Conservation (phyloP, 1,284 basidiomycete species). For the Leucoagaricus sp. region DNA sequence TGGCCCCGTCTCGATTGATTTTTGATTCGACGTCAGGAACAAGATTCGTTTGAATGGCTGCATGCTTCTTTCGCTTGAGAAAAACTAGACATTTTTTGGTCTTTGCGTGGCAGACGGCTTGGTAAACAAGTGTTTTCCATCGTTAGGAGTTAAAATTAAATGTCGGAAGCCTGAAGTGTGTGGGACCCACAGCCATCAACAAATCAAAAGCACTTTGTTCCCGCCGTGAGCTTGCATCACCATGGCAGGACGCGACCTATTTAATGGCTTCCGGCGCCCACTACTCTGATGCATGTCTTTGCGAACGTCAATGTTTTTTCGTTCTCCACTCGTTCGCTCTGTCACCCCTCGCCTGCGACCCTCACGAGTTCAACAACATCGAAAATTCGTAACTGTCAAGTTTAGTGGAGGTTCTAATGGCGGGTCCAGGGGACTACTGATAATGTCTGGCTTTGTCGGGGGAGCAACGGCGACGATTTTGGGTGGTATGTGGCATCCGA, state of each 20-base stretch:
- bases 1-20: no score
- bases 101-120: no score
- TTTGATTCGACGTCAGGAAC: no score
- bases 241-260: neutral
- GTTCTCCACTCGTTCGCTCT: neutral
- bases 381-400: neutral
- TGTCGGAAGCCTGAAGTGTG: no score
- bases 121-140: no score
- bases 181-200: neutral
- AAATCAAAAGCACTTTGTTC: neutral
- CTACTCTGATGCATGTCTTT: no score
- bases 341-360: neutral
- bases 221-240: neutral
- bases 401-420: neutral
- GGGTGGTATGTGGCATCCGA: neutral
- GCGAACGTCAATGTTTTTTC: neutral
- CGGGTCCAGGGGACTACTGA: neutral
- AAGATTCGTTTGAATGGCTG: no score
- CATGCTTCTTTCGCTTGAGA: no score
- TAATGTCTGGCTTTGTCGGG: constrained; percentile 2
- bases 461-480: neutral
- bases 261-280: neutral
- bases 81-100: no score
- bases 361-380: neutral
- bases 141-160: no score